Conservation (phyloP, 495 filamentous ascomycete genomes). For the Aspergillus ostianus region DNA sequence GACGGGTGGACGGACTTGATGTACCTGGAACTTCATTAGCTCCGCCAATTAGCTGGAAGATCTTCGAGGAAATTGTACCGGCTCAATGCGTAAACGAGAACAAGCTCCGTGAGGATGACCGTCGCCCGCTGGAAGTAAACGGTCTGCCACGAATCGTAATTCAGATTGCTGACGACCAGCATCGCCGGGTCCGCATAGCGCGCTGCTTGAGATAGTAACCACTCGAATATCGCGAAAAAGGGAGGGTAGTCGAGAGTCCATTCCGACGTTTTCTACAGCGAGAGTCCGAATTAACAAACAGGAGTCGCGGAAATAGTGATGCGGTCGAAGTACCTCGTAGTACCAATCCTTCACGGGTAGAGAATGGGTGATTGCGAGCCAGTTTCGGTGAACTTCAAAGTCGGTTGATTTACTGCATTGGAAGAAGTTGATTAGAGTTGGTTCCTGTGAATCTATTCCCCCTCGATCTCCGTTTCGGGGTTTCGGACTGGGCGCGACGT, state of each 20-base stretch:
- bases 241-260: constrained; percentile 99
- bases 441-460: not conserved
- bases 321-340: constrained; percentile 61
- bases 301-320: not conserved
- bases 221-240: constrained; percentile 97
- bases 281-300: constrained; percentile 4
- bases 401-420: constrained; percentile 89
- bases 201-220: constrained; percentile 81
- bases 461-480: not conserved
- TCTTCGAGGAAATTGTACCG: constrained; percentile 46
- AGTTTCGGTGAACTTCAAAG: constrained; percentile 97
- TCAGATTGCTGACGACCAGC: constrained; percentile 76
- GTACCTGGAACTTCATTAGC: constrained; percentile 49
- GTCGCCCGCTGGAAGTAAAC: constrained; percentile 88
- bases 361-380: constrained; percentile 91
- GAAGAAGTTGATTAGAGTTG: constrained; percentile 4
- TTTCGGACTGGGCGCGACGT: constrained; percentile 34
- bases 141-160: constrained; percentile 86
- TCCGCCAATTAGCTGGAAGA: not conserved
- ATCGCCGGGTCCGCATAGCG: constrained; percentile 74
- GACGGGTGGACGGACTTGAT: constrained; percentile 61
- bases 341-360: constrained; percentile 90
- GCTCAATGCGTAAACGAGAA: constrained; percentile 81
- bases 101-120: constrained; percentile 82
- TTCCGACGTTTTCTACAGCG: constrained; percentile 77